Evolutionary conservation across 768 basidiomycete species (phyloP), one percentile per base, ranked within the genome.

Genomic region (Mycena indigotica): DNA sequence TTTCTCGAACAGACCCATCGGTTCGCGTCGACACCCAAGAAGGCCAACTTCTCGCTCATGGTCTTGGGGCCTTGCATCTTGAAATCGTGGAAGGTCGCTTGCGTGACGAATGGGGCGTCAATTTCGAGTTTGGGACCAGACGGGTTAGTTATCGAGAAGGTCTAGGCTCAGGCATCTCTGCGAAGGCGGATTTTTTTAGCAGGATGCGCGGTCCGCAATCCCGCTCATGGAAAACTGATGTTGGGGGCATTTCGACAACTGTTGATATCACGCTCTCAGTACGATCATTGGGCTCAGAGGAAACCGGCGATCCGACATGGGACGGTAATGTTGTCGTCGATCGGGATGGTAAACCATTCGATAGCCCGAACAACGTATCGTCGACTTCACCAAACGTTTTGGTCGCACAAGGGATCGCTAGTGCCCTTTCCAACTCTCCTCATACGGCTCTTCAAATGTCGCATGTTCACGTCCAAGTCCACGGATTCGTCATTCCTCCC

Each of bases 1-100:
- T 95, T 25, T 76, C 84, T 17, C 87, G 93, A n/a, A 94, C 93
- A 1, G 93, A 95, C 66, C 93, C 93, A n/a, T 93, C 91, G 0
- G 83, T 93, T 26, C 86, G 93, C 19, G 77, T 86, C 28, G 93
- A 93, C 53, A 74, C 77, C 2, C 86, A 90, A 54, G 93, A 95
- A 62, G 93, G 91, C 1, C 93, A 95, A 65, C 76, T 92, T 29
- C 79, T 95, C 28, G 80, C 92, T 1, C 90, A 94, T 63, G 92
- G 92, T 2, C 83, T 95, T 39, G 93, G 93, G 15, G 84, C 89
- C 28, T 79, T 95, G 13, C 93, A 95, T 67, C 81, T 95, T n/a
- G 93, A 95, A 70, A 93, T 95, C 54, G 80, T 93, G 10, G 90
- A 91, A 71, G 83, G 85, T n/a, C 81, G 93, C 40, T 75, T 95